Evolutionary conservation across 306 rosid genomes (phyloP).

Genomic region (Acacia crassicarpa): DNA sequence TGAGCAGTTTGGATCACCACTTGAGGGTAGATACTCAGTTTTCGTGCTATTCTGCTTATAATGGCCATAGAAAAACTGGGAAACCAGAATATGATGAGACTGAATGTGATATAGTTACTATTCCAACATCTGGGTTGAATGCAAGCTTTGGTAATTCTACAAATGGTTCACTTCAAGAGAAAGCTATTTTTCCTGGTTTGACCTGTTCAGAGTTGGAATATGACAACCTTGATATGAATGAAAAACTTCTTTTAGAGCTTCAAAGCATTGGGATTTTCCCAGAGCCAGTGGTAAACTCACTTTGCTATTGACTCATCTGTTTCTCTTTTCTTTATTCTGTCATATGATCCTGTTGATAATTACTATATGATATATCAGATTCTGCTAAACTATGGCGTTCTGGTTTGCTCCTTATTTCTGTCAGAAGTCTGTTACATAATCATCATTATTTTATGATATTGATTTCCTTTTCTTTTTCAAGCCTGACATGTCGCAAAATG

Average conservation of each 20-base stretch:
- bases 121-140: constrained; percentile 46
- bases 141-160: constrained; percentile 47
- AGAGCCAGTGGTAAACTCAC: constrained; percentile 68
- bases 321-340: constrained; percentile 3
- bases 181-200: constrained; percentile 46
- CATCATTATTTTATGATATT: constrained; percentile 29
- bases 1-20: constrained; percentile 52
- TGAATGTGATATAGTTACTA: constrained; percentile 49
- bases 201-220: constrained; percentile 73
- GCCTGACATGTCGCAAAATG: constrained; percentile 69
- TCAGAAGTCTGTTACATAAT: constrained; percentile 7
- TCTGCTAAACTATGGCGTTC: constrained; percentile 4
- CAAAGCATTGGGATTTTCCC: constrained; percentile 84
- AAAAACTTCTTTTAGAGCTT: constrained; percentile 88
- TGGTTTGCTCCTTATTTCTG: constrained; percentile 12
- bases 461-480: constrained; percentile 49
- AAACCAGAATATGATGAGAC: constrained; percentile 54
- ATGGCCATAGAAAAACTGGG: constrained; percentile 55
- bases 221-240: constrained; percentile 66
- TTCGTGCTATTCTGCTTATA: constrained; percentile 63
- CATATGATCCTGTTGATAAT: not conserved
- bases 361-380: not conserved
- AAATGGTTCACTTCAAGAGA: constrained; percentile 66
- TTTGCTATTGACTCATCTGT: constrained; percentile 8
- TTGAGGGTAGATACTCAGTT: constrained; percentile 53